Evolutionary conservation across 2,329 filamentous ascomycete genomes (phyloP).

Genomic region (Cladobotryum protrusum): DNA sequence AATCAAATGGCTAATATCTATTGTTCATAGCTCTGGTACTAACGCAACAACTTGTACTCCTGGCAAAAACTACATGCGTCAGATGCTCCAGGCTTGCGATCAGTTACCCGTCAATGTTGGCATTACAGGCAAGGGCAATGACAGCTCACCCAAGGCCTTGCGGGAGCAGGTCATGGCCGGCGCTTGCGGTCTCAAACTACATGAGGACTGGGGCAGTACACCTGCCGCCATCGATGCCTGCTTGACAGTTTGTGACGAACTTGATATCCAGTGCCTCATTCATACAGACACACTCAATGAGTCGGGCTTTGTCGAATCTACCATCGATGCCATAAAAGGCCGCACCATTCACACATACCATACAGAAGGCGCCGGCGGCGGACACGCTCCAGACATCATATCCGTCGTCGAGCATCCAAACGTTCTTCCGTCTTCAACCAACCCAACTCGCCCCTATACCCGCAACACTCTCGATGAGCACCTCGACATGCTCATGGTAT

Average conservation of each 20-base stretch:
- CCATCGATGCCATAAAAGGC: constrained; percentile 75
- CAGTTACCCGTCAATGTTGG: constrained; percentile 77
- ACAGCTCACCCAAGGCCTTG: constrained; percentile 63
- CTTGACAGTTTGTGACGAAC: constrained; percentile 77
- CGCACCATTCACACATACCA: constrained; percentile 95
- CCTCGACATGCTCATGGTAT: constrained; percentile 97
- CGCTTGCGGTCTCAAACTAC: constrained; percentile 84
- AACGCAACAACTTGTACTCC: constrained; percentile 93
- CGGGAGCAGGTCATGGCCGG: constrained; percentile 77
- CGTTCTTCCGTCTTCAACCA: constrained; percentile 85
- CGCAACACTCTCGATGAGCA: constrained; percentile 92
- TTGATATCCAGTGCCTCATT: constrained; percentile 88
- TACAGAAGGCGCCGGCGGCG: constrained; percentile 90
- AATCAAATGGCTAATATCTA: not conserved
- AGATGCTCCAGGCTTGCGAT: constrained; percentile 88
- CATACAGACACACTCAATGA: constrained; percentile 97
- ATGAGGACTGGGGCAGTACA: constrained; percentile 94
- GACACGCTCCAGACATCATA: constrained; percentile 95
- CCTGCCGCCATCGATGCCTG: constrained; percentile 89
- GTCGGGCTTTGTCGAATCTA: constrained; percentile 92
- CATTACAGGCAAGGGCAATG: constrained; percentile 91
- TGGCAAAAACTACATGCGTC: constrained; percentile 70
- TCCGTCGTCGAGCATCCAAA: constrained; percentile 83
- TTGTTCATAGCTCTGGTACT: constrained; percentile 61
- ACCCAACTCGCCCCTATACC: constrained; percentile 86